These are phyloP conservation scores for Auriscalpium orientale DNA, from an alignment of 768 basidiomycete species.

Conservation along the genomic window DNA sequence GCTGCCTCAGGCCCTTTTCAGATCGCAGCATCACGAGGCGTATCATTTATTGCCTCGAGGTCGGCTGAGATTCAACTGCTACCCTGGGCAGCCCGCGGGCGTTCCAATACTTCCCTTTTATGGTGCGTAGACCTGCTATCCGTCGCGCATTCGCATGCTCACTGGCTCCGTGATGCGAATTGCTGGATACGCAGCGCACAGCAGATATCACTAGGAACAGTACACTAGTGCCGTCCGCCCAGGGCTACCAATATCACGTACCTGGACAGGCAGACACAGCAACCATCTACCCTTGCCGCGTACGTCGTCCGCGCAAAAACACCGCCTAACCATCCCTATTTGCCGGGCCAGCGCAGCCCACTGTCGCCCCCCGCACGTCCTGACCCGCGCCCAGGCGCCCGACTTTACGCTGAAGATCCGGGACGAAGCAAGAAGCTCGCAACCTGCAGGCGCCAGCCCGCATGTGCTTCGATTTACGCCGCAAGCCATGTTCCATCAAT, in stretches of 20 bases:
- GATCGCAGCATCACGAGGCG: background rate
- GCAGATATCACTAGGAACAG: too few relatives aligned
- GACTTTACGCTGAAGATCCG: background rate
- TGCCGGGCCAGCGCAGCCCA: background rate
- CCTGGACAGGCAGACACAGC: background rate
- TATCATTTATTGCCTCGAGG: background rate
- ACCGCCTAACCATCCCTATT: background rate
- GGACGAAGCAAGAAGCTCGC: background rate
- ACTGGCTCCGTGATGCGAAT: background rate
- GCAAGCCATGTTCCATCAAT: background rate
- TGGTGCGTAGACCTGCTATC: background rate
- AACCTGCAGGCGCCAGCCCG: too few relatives aligned
- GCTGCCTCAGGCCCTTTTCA: background rate
- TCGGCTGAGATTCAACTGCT: conserved; percentile 1
- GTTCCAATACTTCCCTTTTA: background rate
- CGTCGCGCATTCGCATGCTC: background rate
- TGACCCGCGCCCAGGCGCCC: background rate
- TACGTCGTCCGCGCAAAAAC: background rate
- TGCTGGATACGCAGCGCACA: too few relatives aligned
- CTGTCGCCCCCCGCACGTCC: background rate
- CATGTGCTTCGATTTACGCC: background rate
- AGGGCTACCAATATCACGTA: background rate
- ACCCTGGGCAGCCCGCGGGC: background rate
- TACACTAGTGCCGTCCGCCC: too few relatives aligned
- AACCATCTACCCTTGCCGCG: background rate